Percentiles rank a stretch among this genome's conserved stretches.
Conservation (phyloP, 805 yeast species). For the Candida insectalens region DNA sequence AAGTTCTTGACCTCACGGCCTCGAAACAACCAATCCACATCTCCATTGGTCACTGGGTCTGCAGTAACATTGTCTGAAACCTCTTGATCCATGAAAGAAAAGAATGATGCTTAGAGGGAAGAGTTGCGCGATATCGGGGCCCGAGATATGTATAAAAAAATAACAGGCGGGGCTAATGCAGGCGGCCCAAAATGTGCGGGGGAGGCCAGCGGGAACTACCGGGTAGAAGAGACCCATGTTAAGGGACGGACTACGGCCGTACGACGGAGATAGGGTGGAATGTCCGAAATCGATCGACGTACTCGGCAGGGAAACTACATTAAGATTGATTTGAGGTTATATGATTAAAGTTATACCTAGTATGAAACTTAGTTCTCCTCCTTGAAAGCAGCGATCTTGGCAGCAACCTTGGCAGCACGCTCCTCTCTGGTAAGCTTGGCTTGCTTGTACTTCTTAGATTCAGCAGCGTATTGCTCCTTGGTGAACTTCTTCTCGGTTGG, state of each 20-base stretch:
- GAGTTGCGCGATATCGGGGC: neutral
- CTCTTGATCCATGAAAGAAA: conserved; percentile 31
- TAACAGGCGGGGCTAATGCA: too few species aligned
- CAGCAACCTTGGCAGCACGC: conserved; percentile 81
- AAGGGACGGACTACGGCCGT: too few species aligned
- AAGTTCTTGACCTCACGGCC: conserved; percentile 57
- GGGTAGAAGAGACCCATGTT: too few species aligned
- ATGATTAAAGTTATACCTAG: too few species aligned
- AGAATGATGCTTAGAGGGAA: too few species aligned
- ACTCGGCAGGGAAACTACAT: too few species aligned
- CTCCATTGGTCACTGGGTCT: conserved; percentile 51
- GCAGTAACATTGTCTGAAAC: neutral
- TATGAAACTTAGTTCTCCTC: conserved; percentile 31
- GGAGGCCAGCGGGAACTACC: too few species aligned
- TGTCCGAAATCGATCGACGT: too few species aligned
- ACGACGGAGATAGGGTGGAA: too few species aligned
- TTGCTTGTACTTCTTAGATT: conserved; percentile 85
- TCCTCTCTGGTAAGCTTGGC: conserved; percentile 83
- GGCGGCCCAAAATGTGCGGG: too few species aligned
- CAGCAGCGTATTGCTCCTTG: conserved; percentile 97
- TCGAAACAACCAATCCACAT: conserved; percentile 78
- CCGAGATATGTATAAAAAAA: too few species aligned
- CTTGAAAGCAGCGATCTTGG: conserved; percentile 90
- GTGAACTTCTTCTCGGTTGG: conserved; percentile 87
- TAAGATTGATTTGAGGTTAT: too few species aligned